These are phyloP conservation scores for Rhexocercosporidium sp. DNA, from an alignment of 2,329 filamentous ascomycete species.

Conservation along the genomic window DNA sequence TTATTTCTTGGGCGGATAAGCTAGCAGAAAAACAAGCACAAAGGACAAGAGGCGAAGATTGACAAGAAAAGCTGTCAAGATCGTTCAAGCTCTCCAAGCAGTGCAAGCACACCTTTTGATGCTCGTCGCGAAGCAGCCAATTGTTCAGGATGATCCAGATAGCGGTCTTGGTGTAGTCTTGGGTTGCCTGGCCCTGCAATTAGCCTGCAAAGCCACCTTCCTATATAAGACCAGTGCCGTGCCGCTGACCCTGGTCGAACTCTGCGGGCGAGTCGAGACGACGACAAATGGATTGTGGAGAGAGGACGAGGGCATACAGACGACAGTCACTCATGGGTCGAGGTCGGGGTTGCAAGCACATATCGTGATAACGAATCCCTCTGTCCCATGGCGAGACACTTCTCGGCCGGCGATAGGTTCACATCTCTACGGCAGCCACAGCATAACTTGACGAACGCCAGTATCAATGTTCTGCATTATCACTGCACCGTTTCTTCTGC, in stretches of 20 bases:
- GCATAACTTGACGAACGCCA: not conserved
- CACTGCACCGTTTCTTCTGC: not conserved
- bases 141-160: not conserved
- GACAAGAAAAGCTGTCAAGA: constrained; percentile 7
- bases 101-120: not conserved
- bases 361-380: not conserved
- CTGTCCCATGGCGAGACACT: not conserved
- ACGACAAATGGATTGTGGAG: constrained; percentile 4
- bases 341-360: not conserved
- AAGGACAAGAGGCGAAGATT: constrained; percentile 2
- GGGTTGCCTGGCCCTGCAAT: not conserved
- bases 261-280: not conserved
- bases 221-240: constrained; percentile 10
- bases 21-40: constrained; percentile 7
- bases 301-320: not conserved
- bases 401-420: not conserved
- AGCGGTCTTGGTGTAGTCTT: not conserved
- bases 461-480: not conserved
- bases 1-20: not conserved
- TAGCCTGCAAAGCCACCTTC: constrained; percentile 16
- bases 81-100: constrained; percentile 7
- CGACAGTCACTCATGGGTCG: not conserved
- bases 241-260: not conserved
- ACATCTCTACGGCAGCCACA: not conserved
- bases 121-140: not conserved